phyloP scores from a whole-genome alignment of 2,329 filamentous ascomycete species.

The Sclerotinia spermophila region DNA sequence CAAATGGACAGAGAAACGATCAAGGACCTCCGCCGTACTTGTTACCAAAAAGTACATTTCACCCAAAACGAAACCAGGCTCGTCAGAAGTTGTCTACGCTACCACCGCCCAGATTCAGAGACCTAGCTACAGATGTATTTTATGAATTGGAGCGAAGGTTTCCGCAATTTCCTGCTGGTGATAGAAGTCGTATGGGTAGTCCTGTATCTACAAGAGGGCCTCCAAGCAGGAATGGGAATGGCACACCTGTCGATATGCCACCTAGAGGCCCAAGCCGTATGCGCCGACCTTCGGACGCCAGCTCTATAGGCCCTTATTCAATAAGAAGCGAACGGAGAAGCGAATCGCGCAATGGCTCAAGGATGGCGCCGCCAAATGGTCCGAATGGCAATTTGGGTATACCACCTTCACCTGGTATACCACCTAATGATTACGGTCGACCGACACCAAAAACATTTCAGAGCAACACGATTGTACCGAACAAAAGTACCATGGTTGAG shows the following conservation, averaged over 20 bases:
- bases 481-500: conserved; percentile 96
- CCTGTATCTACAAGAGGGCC: conserved; percentile 60
- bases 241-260: conserved; percentile 57
- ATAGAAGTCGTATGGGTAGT: conserved; percentile 67
- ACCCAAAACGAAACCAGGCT: conserved; percentile 97
- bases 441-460: conserved; percentile 88
- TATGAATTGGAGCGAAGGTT: conserved; percentile 90
- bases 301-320: conserved; percentile 46
- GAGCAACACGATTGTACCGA: conserved; percentile 93
- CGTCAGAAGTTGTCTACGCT: conserved; percentile 90
- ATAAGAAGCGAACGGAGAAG: conserved; percentile 32
- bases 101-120: conserved; percentile 79
- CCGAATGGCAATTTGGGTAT: conserved; percentile 46
- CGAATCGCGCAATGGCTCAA: conserved; percentile 37
- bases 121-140: conserved; percentile 93
- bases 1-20: conserved; percentile 48
- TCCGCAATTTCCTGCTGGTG: conserved; percentile 69
- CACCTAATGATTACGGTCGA: conserved; percentile 64
- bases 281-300: conserved; percentile 52
- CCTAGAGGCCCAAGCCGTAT: conserved; percentile 51
- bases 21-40: conserved; percentile 66
- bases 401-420: conserved; percentile 56
- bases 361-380: conserved; percentile 38
- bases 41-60: conserved; percentile 81
- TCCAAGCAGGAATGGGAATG: conserved; percentile 52